These are phyloP conservation scores for Caloboletus firmus DNA, from an alignment of 1,284 basidiomycete species.

Conservation along the genomic window DNA sequence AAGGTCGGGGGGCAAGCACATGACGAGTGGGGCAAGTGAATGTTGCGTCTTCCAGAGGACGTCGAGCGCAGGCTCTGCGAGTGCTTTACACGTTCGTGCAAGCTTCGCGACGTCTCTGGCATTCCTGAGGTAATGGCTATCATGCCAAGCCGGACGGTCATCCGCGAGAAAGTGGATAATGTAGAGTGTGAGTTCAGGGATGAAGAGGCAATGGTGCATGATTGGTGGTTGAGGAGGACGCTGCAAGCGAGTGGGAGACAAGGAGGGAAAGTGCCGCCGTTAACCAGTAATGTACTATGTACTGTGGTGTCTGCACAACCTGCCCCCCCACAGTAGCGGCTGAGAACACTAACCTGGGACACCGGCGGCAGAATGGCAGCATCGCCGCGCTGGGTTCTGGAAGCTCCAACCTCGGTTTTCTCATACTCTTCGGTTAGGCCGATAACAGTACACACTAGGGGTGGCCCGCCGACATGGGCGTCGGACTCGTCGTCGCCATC, in stretches of 20 bases:
- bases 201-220: slow-evolving; percentile 33
- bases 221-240: background rate
- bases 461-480: background rate
- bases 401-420: slow-evolving; percentile 15
- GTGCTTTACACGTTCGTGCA: slow-evolving; percentile 31
- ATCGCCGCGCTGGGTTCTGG: background rate
- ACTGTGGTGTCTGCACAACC: background rate
- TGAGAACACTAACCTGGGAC: background rate
- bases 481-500: background rate
- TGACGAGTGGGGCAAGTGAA: slow-evolving; percentile 31
- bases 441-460: slow-evolving; percentile 6
- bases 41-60: slow-evolving; percentile 33
- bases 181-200: slow-evolving; percentile 26
- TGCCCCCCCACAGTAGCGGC: background rate
- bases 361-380: slow-evolving; percentile 1
- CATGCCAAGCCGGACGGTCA: slow-evolving; percentile 20
- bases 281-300: background rate
- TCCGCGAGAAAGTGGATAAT: slow-evolving; percentile 31
- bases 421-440: slow-evolving; percentile 13
- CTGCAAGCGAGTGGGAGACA: background rate
- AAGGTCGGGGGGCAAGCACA: slow-evolving; percentile 28
- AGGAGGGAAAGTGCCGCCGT: background rate
- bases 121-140: slow-evolving; percentile 22
- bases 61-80: slow-evolving; percentile 32
- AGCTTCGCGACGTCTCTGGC: slow-evolving; percentile 28